Percentiles rank a stretch among this genome's conserved stretches.
phyloP scores from a whole-genome alignment of 2,329 filamentous ascomycete species.

The Achaetomium macrosporum region DNA sequence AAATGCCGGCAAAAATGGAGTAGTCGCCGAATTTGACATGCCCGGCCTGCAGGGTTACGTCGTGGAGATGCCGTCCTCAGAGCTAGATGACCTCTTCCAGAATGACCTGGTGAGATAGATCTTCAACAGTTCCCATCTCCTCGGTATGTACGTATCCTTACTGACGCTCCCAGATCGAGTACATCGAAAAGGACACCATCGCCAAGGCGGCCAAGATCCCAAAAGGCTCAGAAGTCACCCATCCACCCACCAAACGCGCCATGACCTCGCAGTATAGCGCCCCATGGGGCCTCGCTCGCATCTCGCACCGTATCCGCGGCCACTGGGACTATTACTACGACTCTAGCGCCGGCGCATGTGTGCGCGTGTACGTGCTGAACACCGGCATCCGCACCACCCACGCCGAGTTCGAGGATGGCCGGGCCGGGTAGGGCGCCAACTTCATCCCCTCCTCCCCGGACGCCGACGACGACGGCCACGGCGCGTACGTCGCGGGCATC shows the following conservation, averaged over 20 bases:
- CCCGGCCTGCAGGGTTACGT: constrained; percentile 24
- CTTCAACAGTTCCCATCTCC: background rate
- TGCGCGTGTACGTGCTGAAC: constrained; percentile 41
- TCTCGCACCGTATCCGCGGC: constrained; percentile 24
- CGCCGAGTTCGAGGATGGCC: constrained; percentile 26
- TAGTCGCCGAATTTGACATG: constrained; percentile 30
- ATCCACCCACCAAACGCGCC: constrained; percentile 5
- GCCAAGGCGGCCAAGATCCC: constrained; percentile 17
- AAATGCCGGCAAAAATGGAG: constrained; percentile 28
- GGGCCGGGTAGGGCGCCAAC: constrained; percentile 29
- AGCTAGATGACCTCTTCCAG: constrained; percentile 33
- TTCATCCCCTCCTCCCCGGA: constrained; percentile 18
- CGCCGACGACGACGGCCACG: constrained; percentile 28
- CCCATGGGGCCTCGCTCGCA: constrained; percentile 28
- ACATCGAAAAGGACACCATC: constrained; percentile 22
- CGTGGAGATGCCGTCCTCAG: constrained; percentile 30
- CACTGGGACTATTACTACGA: constrained; percentile 26
- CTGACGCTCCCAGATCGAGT: constrained; percentile 18
- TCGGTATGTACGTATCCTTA: background rate
- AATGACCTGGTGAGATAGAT: constrained; percentile 20
- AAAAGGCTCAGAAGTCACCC: background rate
- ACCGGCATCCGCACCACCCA: constrained; percentile 38
- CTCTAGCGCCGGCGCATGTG: constrained; percentile 22
- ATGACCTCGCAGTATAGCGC: constrained; percentile 17
- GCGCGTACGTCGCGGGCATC: constrained; percentile 32